phyloP scores from a whole-genome alignment of 2,329 filamentous ascomycete genomes.

The Xylogone sp. region DNA sequence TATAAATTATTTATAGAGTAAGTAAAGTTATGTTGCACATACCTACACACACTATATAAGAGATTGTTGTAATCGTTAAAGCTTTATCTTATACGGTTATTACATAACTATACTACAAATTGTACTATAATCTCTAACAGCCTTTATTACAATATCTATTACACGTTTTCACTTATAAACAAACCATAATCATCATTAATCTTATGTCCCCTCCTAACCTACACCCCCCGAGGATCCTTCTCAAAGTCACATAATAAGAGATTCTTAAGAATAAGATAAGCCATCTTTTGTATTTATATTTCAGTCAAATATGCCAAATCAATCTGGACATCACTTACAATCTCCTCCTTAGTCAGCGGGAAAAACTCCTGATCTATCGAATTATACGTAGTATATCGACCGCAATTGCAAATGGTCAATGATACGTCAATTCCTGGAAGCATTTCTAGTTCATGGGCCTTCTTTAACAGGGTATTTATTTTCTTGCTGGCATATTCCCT shows the following conservation, averaged over 20 bases:
- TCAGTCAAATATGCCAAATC: background rate
- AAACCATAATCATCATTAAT: background rate
- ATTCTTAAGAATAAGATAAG: constrained; percentile 2
- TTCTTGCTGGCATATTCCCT: background rate
- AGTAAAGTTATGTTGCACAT: too few relatives aligned
- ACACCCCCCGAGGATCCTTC: background rate
- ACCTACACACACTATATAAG: too few relatives aligned
- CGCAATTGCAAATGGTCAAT: constrained; percentile 1
- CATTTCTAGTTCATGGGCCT: constrained; percentile 1
- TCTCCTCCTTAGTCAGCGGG: constrained; percentile 1
- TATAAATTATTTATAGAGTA: too few relatives aligned
- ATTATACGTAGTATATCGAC: constrained; percentile 3
- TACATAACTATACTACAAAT: too few relatives aligned
- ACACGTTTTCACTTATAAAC: background rate
- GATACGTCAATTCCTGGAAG: constrained; percentile 1
- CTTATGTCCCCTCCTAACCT: background rate
- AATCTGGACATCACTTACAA: background rate
- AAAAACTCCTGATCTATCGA: background rate
- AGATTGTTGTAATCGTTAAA: too few relatives aligned
- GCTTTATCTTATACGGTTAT: too few relatives aligned
- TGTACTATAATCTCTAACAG: too few relatives aligned
- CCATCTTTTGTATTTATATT: background rate
- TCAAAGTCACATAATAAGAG: background rate
- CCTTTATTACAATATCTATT: background rate
- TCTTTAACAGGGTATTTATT: constrained; percentile 4